These are phyloP conservation scores for Zangia roseola DNA, from an alignment of 768 basidiomycete genomes.

Conservation along the genomic window DNA sequence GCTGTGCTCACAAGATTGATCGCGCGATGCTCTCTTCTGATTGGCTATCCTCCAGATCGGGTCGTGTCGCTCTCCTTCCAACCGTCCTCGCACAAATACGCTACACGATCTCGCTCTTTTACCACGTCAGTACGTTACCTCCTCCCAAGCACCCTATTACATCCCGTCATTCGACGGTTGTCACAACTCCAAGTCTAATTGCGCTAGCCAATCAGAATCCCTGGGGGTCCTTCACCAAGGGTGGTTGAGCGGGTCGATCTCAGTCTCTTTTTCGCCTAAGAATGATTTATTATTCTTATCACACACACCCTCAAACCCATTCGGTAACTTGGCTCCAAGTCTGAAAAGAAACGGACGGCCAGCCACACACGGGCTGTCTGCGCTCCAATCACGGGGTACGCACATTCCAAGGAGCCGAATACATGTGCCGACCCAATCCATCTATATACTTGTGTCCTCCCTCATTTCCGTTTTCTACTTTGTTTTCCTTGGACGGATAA, in stretches of 20 bases:
- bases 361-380: constrained; percentile 3
- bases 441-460: not conserved
- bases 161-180: constrained; percentile 7
- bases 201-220: not conserved
- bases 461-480: not conserved
- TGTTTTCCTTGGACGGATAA: not conserved
- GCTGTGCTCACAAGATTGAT: constrained; percentile 28
- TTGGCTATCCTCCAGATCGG: constrained; percentile 10
- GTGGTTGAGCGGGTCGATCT: constrained; percentile 13
- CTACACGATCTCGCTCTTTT: not conserved
- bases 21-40: constrained; percentile 14
- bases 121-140: constrained; percentile 16
- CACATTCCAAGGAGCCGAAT: constrained; percentile 17
- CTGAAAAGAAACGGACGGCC: not conserved
- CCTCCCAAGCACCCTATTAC: not conserved
- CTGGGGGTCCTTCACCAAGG: not conserved
- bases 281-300: constrained; percentile 4
- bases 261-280: constrained; percentile 8
- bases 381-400: not conserved
- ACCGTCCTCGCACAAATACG: not conserved
- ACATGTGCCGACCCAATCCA: constrained; percentile 1
- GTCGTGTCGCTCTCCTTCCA: not conserved
- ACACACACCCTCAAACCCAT: constrained; percentile 13
- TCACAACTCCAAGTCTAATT: constrained; percentile 9
- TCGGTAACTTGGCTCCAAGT: constrained; percentile 20